Conservation (phyloP, 805 yeast genomes). For the Yarrowia osloensis region DNA sequence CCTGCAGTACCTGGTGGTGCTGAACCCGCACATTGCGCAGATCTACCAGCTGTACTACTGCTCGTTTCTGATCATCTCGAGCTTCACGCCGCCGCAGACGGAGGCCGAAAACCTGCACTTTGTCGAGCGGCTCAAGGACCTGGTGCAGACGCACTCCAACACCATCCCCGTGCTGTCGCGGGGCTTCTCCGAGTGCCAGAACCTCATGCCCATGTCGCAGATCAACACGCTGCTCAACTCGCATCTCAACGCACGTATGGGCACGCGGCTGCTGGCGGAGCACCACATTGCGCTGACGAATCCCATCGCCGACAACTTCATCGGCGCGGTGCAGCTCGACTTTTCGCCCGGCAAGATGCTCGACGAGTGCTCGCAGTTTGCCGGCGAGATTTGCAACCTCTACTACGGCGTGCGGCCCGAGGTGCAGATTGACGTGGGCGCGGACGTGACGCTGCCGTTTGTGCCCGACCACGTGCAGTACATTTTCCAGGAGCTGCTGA, state of each 20-base stretch:
- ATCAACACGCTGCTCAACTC: constrained; percentile 66
- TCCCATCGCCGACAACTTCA: constrained; percentile 49
- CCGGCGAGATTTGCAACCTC: constrained; percentile 77
- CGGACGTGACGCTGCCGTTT: constrained; percentile 69
- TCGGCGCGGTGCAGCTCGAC: constrained; percentile 68
- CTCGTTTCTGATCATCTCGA: constrained; percentile 58
- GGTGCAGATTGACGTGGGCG: constrained; percentile 57
- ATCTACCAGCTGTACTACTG: constrained; percentile 72
- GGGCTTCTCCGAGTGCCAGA: constrained; percentile 72
- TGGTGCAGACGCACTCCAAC: constrained; percentile 78
- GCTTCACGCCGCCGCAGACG: constrained; percentile 50
- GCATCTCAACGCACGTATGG: constrained; percentile 80
- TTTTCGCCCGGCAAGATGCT: constrained; percentile 65
- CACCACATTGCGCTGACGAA: constrained; percentile 73
- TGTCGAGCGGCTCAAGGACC: constrained; percentile 54
- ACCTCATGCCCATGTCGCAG: constrained; percentile 48
- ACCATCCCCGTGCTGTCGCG: constrained; percentile 78
- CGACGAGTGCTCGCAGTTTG: constrained; percentile 66
- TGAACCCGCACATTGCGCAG: constrained; percentile 83
- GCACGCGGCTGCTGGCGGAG: constrained; percentile 82
- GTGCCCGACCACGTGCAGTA: constrained; percentile 88
- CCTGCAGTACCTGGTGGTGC: constrained; percentile 78
- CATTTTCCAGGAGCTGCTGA: constrained; percentile 79
- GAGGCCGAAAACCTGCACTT: constrained; percentile 57
- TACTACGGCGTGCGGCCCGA: constrained; percentile 78